Base-by-base conservation (phyloP, 2,329 filamentous ascomycete genomes). In the Scytalidium lignicola region DNA sequence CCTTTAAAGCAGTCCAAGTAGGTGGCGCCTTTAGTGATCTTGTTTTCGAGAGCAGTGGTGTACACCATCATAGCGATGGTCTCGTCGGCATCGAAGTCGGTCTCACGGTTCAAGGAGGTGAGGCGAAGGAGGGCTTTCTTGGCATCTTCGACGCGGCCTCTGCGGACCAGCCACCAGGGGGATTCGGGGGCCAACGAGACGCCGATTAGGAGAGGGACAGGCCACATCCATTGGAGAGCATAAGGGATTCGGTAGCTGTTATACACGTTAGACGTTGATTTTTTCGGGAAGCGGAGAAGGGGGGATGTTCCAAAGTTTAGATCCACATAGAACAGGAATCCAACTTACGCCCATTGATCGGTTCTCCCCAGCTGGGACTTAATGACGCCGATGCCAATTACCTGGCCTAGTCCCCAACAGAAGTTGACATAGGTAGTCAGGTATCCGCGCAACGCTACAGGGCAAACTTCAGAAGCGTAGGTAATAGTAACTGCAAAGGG, bases 351-450 rank as follows among this genome's bases (percentile, higher is more conserved):
- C 74, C 74, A 77, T 54, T 76, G 59, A 48, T 74, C 74, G 2
- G 62, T 47, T 21, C 74, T 64, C 19, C 60, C 58, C 17, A 76
- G 55, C 71, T 75, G 73, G 15, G 67, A 63, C 57, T 69, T 72
- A 55, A 78, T 73, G 17, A 76, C 73, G 12, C 74, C 74, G 43
- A 75, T 67, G 23, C 73, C 74, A 52, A 77, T 74, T 18, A 76
- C 57, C 53, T 77, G 74, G 18, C 74, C 74, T 3, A 77, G 51
- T 41, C 61, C 76, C 76, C 76, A 80, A 66, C 76, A 79, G 59
- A 78, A 72, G 59, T 78, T 78, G 51, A 77, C 73, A 49, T 78
- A 80, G 1, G 76, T 78, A 0, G 75, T 79, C 32, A 79, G 65
- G 54, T 79, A 79, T 13, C 74, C 75, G 49, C 77, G 70, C 3